A percentile compares a stretch with the other conserved stretches of the same genome.
Conservation (phyloP, 1,139 yeast genomes). For the Lodderomyces elongisporus region DNA sequence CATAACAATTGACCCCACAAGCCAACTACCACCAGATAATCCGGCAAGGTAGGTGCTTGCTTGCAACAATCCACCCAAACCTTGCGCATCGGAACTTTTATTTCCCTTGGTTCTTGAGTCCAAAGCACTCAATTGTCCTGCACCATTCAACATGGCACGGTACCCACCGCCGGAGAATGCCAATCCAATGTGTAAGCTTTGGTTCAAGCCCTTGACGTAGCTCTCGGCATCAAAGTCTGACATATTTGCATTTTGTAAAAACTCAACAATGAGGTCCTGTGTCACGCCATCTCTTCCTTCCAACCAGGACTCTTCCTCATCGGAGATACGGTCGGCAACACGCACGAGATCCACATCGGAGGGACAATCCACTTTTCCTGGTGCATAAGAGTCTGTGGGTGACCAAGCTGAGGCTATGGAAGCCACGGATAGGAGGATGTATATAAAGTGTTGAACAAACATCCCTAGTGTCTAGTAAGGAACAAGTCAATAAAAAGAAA, state of each 20-base stretch:
- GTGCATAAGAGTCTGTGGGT: constrained; percentile 65
- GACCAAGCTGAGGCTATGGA: constrained; percentile 30
- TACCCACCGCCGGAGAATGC: constrained; percentile 47
- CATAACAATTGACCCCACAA: constrained; percentile 71
- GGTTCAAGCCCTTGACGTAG: constrained; percentile 38
- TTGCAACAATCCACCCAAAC: constrained; percentile 76
- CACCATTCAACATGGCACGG: constrained; percentile 44
- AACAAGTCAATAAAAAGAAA: too few species aligned
- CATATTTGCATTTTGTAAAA: constrained; percentile 56
- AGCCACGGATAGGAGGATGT: neutral
- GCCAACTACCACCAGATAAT: constrained; percentile 85
- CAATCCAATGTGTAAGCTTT: constrained; percentile 35
- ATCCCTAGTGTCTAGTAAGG: too few species aligned
- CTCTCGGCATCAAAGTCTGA: constrained; percentile 56
- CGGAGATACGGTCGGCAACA: constrained; percentile 28
- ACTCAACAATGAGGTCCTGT: constrained; percentile 51
- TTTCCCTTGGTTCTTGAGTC: constrained; percentile 23
- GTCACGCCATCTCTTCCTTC: constrained; percentile 52
- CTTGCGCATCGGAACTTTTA: constrained; percentile 26
- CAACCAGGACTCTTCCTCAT: constrained; percentile 40
- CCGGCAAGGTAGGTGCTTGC: constrained; percentile 72
- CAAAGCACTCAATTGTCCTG: constrained; percentile 41
- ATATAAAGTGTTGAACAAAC: too few species aligned
- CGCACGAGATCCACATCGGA: constrained; percentile 20
- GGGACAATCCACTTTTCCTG: constrained; percentile 60